A percentile compares a stretch with the other conserved stretches of the same genome.
These are phyloP conservation scores for Zea luxurians DNA, from an alignment of 176 grass and related monocot genomes.

Conservation along the genomic window DNA sequence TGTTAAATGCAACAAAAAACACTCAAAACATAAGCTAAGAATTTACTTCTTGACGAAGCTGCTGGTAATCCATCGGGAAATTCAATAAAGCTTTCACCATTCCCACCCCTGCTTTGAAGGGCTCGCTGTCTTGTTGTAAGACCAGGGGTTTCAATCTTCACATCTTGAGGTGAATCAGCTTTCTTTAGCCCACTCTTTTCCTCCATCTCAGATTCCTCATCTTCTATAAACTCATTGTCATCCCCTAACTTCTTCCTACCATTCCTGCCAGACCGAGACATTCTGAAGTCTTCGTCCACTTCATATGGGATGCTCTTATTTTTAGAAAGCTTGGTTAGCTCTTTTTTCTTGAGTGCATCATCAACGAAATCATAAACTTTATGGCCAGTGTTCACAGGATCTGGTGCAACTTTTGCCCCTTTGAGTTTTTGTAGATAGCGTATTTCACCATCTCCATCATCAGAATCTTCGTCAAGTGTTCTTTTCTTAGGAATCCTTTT, in stretches of 20 bases:
- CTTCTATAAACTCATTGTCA: constrained; percentile 60
- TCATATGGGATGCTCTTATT: constrained; percentile 56
- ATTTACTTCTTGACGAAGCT: constrained; percentile 91
- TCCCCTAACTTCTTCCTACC: constrained; percentile 52
- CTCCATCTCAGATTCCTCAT: constrained; percentile 65
- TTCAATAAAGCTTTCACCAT: constrained; percentile 75
- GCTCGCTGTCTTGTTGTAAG: constrained; percentile 86
- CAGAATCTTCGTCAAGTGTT: constrained; percentile 53
- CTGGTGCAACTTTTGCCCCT: constrained; percentile 47
- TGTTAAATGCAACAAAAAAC: constrained; percentile 32
- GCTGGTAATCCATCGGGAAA: constrained; percentile 86
- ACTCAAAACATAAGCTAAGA: constrained; percentile 9
- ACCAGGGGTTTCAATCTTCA: constrained; percentile 50
- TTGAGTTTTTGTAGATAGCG: constrained; percentile 74
- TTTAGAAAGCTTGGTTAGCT: constrained; percentile 57
- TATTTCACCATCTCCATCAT: constrained; percentile 59
- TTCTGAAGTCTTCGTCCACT: constrained; percentile 73
- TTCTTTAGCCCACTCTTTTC: constrained; percentile 51
- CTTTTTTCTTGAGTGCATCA: constrained; percentile 60
- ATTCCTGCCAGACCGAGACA: constrained; percentile 53
- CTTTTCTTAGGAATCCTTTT: constrained; percentile 70
- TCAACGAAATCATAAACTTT: constrained; percentile 47
- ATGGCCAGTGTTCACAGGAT: constrained; percentile 36
- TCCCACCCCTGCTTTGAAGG: constrained; percentile 79
- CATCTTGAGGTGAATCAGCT: constrained; percentile 41